Conservation (phyloP, 1,284 basidiomycete genomes). For the Apiotrichum sp. region DNA sequence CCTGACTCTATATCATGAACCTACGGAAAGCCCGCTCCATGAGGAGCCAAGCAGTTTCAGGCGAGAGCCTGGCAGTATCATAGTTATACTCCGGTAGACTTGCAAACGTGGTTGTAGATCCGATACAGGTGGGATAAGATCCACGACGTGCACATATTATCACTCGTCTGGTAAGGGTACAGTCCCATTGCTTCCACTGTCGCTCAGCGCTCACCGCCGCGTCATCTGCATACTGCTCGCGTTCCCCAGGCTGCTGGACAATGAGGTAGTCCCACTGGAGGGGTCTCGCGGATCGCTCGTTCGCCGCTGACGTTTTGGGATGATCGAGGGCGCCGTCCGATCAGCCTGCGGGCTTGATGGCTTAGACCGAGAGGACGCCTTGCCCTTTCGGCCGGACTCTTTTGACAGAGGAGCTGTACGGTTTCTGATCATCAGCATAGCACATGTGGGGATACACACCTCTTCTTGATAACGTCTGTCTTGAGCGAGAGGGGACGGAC, state of each 20-base stretch:
- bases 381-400: slow-evolving; percentile 8
- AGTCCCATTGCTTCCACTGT: too few relatives aligned
- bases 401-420: slow-evolving; percentile 14
- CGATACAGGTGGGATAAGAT: too few relatives aligned
- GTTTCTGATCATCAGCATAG: slow-evolving; percentile 8
- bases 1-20: too few relatives aligned
- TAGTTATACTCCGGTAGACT: too few relatives aligned
- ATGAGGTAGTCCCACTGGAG: slow-evolving; percentile 5
- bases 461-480: slow-evolving; percentile 97
- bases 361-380: slow-evolving; percentile 11
- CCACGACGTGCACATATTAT: too few relatives aligned
- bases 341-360: slow-evolving; percentile 10
- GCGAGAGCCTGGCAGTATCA: too few relatives aligned
- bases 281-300: slow-evolving; percentile 6
- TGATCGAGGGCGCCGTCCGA: slow-evolving; percentile 4
- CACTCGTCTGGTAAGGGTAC: too few relatives aligned
- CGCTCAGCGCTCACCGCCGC: neutral
- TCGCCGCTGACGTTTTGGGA: slow-evolving; percentile 19
- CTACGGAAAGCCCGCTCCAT: too few relatives aligned
- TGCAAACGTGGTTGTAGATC: too few relatives aligned
- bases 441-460: slow-evolving; percentile 52
- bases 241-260: slow-evolving; percentile 4
- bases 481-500: slow-evolving; percentile 88
- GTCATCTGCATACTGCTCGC: slow-evolving; percentile 9
- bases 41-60: too few relatives aligned